phyloP scores from a whole-genome alignment of 1,284 basidiomycete species.

The Leccinum pallidistipes region DNA sequence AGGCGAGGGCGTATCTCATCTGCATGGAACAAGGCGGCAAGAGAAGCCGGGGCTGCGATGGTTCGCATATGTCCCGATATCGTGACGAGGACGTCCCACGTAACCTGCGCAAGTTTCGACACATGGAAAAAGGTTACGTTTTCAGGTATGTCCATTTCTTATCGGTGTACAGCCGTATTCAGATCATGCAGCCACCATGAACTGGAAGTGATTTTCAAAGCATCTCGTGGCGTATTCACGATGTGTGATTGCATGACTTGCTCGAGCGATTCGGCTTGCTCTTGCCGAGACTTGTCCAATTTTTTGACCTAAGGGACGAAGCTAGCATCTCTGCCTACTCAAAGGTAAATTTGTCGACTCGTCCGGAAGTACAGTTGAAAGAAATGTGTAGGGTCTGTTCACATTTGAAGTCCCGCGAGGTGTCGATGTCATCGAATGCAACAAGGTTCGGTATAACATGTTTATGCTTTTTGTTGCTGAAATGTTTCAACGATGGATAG shows the following conservation, averaged over 20 bases:
- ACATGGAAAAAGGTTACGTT: conserved; percentile 51
- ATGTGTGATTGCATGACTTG: conserved; percentile 37
- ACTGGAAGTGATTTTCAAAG: conserved; percentile 27
- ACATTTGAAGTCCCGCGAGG: conserved; percentile 44
- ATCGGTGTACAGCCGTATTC: neutral
- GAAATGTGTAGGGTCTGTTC: conserved; percentile 46
- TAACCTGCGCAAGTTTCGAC: conserved; percentile 44
- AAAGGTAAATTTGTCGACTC: conserved; percentile 29
- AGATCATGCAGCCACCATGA: conserved; percentile 16
- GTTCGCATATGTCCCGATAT: conserved; percentile 50
- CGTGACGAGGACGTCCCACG: conserved; percentile 48
- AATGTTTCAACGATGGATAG: conserved; percentile 29
- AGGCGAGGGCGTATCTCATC: conserved; percentile 36
- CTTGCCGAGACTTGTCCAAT: conserved; percentile 35
- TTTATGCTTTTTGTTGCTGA: neutral
- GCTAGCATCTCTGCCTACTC: conserved; percentile 44
- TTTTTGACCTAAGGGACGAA: conserved; percentile 16
- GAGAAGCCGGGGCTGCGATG: conserved; percentile 39
- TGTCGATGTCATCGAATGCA: conserved; percentile 60
- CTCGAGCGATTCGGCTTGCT: conserved; percentile 27
- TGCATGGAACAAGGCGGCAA: conserved; percentile 44
- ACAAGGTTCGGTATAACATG: conserved; percentile 39
- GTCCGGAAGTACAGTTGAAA: conserved; percentile 1
- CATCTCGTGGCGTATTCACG: conserved; percentile 24
- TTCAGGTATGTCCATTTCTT: conserved; percentile 38